Conservation (phyloP, 345 rosid species). For the Eucalyptus paniculata region DNA sequence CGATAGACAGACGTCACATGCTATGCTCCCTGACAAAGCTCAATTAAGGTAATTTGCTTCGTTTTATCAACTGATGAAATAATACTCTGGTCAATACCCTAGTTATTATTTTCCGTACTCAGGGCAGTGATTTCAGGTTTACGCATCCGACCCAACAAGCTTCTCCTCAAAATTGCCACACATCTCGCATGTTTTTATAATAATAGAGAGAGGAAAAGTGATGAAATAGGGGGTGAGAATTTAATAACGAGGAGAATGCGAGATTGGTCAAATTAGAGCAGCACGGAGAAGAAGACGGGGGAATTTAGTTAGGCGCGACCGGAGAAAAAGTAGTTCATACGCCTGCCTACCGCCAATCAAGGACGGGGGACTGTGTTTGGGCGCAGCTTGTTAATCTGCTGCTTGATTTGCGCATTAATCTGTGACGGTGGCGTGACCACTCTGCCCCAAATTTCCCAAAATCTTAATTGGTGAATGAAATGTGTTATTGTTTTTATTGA, state of each 20-base stretch:
- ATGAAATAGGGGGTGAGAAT: neutral
- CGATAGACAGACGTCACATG: neutral
- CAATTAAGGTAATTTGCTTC: neutral
- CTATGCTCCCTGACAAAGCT: neutral
- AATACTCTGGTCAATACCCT: neutral
- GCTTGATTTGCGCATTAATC: neutral
- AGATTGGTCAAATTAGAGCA: neutral
- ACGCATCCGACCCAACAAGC: neutral
- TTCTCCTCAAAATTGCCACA: neutral
- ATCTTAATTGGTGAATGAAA: neutral
- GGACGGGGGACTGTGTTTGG: neutral
- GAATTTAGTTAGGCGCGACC: neutral
- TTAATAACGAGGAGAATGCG: neutral
- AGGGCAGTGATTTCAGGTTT: neutral
- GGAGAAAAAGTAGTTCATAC: neutral
- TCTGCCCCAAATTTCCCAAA: neutral
- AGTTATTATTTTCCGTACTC: neutral
- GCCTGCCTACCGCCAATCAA: neutral
- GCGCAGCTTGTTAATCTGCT: neutral
- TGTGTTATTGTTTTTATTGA: neutral
- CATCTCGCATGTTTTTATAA: neutral
- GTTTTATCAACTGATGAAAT: neutral
- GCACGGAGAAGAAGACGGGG: neutral
- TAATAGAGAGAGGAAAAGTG: neutral
- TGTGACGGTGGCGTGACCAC: neutral